Base-by-base conservation (phyloP, 352 stramenopile species). In the Pythium monospermum region DNA sequence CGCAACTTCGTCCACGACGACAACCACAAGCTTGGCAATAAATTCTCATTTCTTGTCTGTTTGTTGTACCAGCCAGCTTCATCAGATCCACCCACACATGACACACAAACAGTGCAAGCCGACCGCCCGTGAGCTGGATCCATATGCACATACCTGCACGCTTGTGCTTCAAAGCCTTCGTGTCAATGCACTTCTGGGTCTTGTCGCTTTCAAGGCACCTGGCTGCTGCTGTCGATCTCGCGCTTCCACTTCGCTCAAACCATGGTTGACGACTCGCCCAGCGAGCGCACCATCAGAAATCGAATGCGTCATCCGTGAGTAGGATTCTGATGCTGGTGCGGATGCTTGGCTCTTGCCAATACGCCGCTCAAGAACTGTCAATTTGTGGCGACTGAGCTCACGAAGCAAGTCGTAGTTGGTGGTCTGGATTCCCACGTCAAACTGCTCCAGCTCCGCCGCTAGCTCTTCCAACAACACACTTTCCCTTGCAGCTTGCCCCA, bases 311-410 rank as follows among this genome's bases (percentile, higher is more conserved):
- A 53, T 23, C 8, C 46, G 33, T 2, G 6, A 1, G 2, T 45
- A 13, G 22, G 22, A 22, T 13, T 7, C 33, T 12, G 32, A 22
- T 6, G 25, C 35, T 3, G 19, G 19, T 15, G 26, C 15, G 4
- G 31, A 8, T 7, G 11, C 31, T 8, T 1, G 16, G 6, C 36
- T 40, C 19, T 36, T 35, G 16, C 2, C 6, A 6, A 36, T 4
- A 16, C 23, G 33, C 2, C 46, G 21, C 1, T 44, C 32, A 22
- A 53, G 22, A 37, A 53, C 19, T 35, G 33, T 35, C 30, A 53
- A 25, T 30, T 46, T 54, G 36, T 28, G 47, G 2, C 26, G 35
- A 10, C 35, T 54, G 22, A 54, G 36, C 36, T 54, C 47, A 12
- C 36, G 25, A 13, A 54, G 5, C 7, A 46, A 28, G 25, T 28